Conservation (phyloP, 2,329 filamentous ascomycete species). For the Sarocladium kiliense region DNA sequence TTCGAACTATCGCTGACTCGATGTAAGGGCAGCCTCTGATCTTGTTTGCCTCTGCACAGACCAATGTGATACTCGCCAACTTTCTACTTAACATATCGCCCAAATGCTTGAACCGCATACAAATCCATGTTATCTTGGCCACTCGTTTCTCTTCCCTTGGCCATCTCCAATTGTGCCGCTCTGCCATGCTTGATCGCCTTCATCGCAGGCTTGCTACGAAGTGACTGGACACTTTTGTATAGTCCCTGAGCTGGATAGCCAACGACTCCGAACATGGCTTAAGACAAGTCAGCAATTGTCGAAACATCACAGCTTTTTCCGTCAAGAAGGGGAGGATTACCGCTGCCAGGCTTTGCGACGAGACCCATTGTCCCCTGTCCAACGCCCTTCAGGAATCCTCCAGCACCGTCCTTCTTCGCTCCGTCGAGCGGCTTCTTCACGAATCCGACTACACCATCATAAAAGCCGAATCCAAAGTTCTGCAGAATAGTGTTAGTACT, state of each 20-base stretch:
- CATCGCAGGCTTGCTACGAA: neutral
- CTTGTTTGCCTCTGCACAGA: no score
- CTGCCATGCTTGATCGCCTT: neutral
- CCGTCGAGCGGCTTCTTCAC: slow-evolving; percentile 70
- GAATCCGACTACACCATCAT: slow-evolving; percentile 75
- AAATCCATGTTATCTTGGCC: neutral
- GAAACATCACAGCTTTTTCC: neutral
- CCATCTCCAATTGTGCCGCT: neutral
- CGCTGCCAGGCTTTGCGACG: slow-evolving; percentile 73
- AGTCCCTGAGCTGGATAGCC: neutral
- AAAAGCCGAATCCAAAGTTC: slow-evolving; percentile 72
- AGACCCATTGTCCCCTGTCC: slow-evolving; percentile 80
- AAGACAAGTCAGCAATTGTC: neutral
- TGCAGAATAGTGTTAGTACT: no score
- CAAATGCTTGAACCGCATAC: neutral
- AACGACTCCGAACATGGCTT: neutral
- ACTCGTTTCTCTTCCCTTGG: neutral
- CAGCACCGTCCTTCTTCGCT: slow-evolving; percentile 39
- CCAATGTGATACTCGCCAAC: no score
- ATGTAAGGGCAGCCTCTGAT: no score
- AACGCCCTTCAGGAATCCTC: slow-evolving; percentile 70
- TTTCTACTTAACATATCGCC: no score
- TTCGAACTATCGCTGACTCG: no score
- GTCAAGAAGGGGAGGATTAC: slow-evolving; percentile 33
- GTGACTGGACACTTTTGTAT: neutral